Percentiles rank a stretch among this genome's conserved stretches.
Conservation (phyloP, 345 rosid species). For the Populus alba region DNA sequence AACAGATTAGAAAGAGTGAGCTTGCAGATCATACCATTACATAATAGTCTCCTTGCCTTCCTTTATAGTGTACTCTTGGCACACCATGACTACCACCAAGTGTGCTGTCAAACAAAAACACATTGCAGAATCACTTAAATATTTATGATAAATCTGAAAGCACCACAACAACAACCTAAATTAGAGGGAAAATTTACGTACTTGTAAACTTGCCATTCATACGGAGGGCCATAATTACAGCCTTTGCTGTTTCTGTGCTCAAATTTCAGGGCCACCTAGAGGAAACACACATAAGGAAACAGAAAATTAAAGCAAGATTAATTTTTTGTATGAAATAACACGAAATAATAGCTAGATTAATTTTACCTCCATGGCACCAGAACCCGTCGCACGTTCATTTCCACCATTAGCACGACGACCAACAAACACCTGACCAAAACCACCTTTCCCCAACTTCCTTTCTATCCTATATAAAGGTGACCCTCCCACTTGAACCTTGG, state of each 20-base stretch:
- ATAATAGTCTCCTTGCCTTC: conserved; percentile 35
- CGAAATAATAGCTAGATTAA: not conserved
- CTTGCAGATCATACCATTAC: conserved; percentile 27
- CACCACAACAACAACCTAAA: not conserved
- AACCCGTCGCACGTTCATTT: conserved; percentile 38
- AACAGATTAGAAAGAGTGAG: conserved; percentile 13
- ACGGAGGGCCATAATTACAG: conserved; percentile 39
- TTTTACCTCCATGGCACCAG: conserved; percentile 78
- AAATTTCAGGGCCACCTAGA: conserved; percentile 36
- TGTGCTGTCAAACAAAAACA: conserved; percentile 47
- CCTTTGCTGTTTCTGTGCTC: conserved; percentile 39
- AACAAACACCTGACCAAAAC: conserved; percentile 38
- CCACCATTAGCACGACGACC: conserved; percentile 35
- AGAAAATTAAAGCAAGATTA: not conserved
- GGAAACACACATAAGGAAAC: not conserved
- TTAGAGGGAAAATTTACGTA: not conserved
- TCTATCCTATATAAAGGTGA: conserved; percentile 32
- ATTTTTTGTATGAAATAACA: not conserved
- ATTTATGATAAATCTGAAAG: not conserved
- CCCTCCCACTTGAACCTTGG: conserved; percentile 36
- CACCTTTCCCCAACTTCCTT: conserved; percentile 38
- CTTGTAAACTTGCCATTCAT: conserved; percentile 39
- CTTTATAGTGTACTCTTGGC: conserved; percentile 34
- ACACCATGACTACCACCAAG: conserved; percentile 64
- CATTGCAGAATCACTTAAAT: not conserved